phyloP scores from a whole-genome alignment of 2,329 filamentous ascomycete genomes.

The Fusarium tanahbumbuense region DNA sequence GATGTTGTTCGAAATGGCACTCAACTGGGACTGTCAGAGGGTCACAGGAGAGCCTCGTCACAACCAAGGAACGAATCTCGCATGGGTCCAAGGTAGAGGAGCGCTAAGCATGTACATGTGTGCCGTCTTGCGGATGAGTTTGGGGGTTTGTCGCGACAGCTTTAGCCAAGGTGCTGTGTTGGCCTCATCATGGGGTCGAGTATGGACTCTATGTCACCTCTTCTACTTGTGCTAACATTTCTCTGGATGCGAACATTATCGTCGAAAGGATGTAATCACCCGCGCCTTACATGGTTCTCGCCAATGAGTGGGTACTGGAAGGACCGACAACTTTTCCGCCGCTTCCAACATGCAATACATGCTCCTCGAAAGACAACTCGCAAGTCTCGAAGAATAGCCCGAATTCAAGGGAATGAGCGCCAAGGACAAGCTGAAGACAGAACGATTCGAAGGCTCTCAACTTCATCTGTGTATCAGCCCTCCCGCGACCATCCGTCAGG shows the following conservation, averaged over 20 bases:
- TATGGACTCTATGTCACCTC: background rate
- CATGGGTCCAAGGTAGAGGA: accelerated
- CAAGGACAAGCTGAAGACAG: background rate
- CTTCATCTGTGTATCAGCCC: background rate
- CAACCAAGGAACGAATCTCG: accelerated
- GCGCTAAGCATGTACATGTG: background rate
- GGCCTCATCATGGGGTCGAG: accelerated
- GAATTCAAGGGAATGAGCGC: background rate
- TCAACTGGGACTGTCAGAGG: background rate
- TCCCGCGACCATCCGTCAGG: background rate
- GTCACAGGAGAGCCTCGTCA: background rate
- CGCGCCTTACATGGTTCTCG: background rate
- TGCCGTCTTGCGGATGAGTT: background rate
- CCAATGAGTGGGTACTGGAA: background rate
- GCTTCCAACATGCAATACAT: background rate
- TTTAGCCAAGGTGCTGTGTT: background rate
- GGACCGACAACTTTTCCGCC: background rate
- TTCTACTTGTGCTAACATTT: background rate
- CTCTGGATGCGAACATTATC: background rate
- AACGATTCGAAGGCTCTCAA: background rate
- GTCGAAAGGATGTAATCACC: background rate
- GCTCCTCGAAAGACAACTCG: background rate
- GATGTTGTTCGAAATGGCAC: background rate
- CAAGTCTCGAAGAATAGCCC: background rate
- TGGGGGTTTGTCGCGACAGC: background rate